These are phyloP conservation scores for Flaveria linearis DNA, from an alignment of 129 eudicot species.

Conservation along the genomic window DNA sequence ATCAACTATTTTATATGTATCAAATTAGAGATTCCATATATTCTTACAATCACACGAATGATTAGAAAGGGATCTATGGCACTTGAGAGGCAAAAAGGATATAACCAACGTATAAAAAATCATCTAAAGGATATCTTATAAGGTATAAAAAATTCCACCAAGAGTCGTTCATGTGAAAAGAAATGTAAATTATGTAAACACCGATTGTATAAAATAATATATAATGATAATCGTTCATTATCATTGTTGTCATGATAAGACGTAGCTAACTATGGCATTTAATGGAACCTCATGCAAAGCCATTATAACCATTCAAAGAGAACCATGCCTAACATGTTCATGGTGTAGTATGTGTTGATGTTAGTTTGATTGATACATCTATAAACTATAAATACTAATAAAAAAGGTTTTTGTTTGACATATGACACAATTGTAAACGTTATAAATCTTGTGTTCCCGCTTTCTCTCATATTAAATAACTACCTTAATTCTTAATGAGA, in stretches of 20 bases:
- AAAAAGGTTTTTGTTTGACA: no score
- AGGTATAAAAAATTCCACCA: slow-evolving; percentile 12
- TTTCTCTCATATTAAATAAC: no score
- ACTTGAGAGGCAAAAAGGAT: slow-evolving; percentile 24
- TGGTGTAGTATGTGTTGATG: no score
- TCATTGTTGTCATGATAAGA: background rate
- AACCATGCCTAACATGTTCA: no score
- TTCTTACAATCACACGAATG: slow-evolving; percentile 13
- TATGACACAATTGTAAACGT: no score
- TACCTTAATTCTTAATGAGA: no score
- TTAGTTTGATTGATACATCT: no score
- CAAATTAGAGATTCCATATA: slow-evolving; percentile 21
- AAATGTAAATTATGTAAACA: background rate
- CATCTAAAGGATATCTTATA: slow-evolving; percentile 5
- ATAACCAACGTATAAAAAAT: slow-evolving; percentile 14
- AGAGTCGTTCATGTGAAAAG: slow-evolving; percentile 17
- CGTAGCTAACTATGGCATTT: background rate
- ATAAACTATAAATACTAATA: no score
- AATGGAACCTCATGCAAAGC: background rate
- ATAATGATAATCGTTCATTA: background rate
- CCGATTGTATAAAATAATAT: background rate
- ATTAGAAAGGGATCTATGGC: slow-evolving; percentile 12
- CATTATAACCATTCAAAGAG: background rate
- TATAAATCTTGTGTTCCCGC: no score
- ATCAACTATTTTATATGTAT: background rate